Evolutionary conservation across 2,329 filamentous ascomycete species (phyloP), one percentile per base, ranked within the genome.

Genomic region (Westerdykella aurantiaca): DNA sequence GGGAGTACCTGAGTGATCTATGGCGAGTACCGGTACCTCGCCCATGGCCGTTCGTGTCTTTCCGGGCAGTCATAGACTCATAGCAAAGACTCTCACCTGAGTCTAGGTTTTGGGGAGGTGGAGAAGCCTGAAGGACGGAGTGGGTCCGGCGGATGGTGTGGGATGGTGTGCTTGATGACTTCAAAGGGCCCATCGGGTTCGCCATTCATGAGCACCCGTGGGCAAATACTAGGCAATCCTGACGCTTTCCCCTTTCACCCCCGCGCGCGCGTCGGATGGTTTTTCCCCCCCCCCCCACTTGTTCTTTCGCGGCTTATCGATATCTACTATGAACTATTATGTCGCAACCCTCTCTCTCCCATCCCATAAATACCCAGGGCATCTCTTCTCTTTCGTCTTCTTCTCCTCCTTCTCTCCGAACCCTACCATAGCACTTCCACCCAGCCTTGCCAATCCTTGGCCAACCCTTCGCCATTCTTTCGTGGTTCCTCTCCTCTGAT

Each of bases 101-200:
- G 25, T 5, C 25, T 29, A 9, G 25, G 9, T 29, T 29, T 29
- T 29, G 25, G 25, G 10, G 9, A 9, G 25, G 25, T 29, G 25
- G 25, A 29, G 25, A 9, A 29, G 11, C 5, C 23, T 5, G 23
- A 25, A 29, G 25, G 4, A 21, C 18, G 18, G 18, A 6, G 18
- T 21, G 18, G 18, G 18, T 21, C 18, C 18, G 18, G 18, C 25
- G 25, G 25, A 10, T 29, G 9, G 25, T 14, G 18, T 29, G 10
- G 18, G 52, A 64, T 64, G 61, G 58, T 63, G 63, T 65, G 61
- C 61, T 64, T 41, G 48, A 58, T 54, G 53, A 54, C 51, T 49
- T 48, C 48, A 43, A 58, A 55, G 56, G 53, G 46, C 55, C 50
- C 45, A 59, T 59, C 38, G 39, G 43, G 43, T 45, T 60, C 52